Evolutionary conservation across 1,284 basidiomycete genomes (phyloP).

Genomic region (Xerocomus amazonicus): DNA sequence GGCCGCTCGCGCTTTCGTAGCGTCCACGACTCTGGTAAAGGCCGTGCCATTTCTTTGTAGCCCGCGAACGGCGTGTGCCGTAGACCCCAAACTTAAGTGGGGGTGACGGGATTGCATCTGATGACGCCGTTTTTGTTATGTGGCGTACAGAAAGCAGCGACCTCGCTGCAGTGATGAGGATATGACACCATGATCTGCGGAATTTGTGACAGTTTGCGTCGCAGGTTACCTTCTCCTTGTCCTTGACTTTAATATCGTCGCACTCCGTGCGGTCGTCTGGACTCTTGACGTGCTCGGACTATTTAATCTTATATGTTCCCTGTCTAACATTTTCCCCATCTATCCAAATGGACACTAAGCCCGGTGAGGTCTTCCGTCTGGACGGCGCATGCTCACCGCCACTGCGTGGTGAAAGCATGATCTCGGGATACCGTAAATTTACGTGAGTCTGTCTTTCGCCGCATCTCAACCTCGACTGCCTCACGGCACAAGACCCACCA

Average conservation of each 20-base stretch:
- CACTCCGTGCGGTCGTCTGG: slow-evolving; percentile 11
- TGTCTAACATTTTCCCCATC: slow-evolving; percentile 21
- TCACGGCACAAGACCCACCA: slow-evolving; percentile 7
- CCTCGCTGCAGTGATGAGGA: slow-evolving; percentile 34
- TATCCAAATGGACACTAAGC: slow-evolving; percentile 1
- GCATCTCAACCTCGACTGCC: slow-evolving; percentile 11
- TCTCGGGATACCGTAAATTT: slow-evolving; percentile 31
- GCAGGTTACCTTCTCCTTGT: slow-evolving; percentile 7
- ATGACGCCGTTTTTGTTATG: slow-evolving; percentile 33
- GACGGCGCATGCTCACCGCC: slow-evolving; percentile 27
- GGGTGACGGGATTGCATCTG: slow-evolving; percentile 21
- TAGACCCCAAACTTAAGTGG: slow-evolving; percentile 24
- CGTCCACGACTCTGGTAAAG: slow-evolving; percentile 55
- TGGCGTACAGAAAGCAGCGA: slow-evolving; percentile 27
- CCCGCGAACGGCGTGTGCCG: slow-evolving; percentile 29
- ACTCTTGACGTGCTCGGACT: slow-evolving; percentile 14
- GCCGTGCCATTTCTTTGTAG: slow-evolving; percentile 78
- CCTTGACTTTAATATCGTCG: slow-evolving; percentile 14
- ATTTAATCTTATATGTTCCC: slow-evolving; percentile 16
- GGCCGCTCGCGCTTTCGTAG: slow-evolving; percentile 60
- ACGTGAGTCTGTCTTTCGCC: slow-evolving; percentile 19
- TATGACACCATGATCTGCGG: slow-evolving; percentile 31
- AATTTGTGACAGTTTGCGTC: slow-evolving; percentile 9
- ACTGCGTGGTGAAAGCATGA: slow-evolving; percentile 30
- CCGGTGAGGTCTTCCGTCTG: slow-evolving; percentile 3